Percentiles rank a stretch among this genome's conserved stretches.
Evolutionary conservation across 2,329 filamentous ascomycete genomes (phyloP).

Genomic region (Didymosphaeria variabile): DNA sequence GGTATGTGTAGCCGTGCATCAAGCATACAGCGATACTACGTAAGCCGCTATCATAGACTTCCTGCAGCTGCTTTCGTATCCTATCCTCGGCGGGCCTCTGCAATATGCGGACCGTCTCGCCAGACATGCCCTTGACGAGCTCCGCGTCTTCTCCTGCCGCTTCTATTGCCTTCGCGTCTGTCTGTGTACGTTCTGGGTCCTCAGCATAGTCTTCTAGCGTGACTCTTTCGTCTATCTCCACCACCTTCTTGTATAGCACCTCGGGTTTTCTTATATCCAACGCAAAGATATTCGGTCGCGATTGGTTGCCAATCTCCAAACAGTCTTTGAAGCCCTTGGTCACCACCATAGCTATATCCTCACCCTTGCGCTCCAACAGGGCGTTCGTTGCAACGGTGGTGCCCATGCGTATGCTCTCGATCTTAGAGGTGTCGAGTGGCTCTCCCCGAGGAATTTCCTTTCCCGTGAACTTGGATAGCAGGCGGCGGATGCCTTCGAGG

Average conservation of each 20-base stretch:
- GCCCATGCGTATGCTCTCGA: slow-evolving; percentile 94
- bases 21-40: slow-evolving; percentile 87
- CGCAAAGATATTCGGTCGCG: slow-evolving; percentile 88
- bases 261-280: slow-evolving; percentile 87
- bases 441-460: slow-evolving; percentile 81
- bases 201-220: slow-evolving; percentile 93
- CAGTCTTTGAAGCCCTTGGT: slow-evolving; percentile 90
- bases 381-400: slow-evolving; percentile 96
- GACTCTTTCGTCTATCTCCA: slow-evolving; percentile 92
- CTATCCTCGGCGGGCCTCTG: slow-evolving; percentile 65
- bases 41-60: slow-evolving; percentile 74
- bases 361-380: slow-evolving; percentile 87
- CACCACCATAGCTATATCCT: slow-evolving; percentile 85
- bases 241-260: slow-evolving; percentile 81
- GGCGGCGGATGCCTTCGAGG: slow-evolving; percentile 86
- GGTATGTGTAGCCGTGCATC: slow-evolving; percentile 93
- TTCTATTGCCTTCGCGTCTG: slow-evolving; percentile 63
- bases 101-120: slow-evolving; percentile 77
- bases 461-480: slow-evolving; percentile 79
- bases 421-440: slow-evolving; percentile 80
- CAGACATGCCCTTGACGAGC: slow-evolving; percentile 75
- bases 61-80: slow-evolving; percentile 69
- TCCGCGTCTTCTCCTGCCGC: slow-evolving; percentile 58
- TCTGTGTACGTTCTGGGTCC: slow-evolving; percentile 73
- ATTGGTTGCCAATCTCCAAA: slow-evolving; percentile 89